Evolutionary conservation across 2,329 filamentous ascomycete species (phyloP).

Genomic region (Leptosphaerulina australis): DNA sequence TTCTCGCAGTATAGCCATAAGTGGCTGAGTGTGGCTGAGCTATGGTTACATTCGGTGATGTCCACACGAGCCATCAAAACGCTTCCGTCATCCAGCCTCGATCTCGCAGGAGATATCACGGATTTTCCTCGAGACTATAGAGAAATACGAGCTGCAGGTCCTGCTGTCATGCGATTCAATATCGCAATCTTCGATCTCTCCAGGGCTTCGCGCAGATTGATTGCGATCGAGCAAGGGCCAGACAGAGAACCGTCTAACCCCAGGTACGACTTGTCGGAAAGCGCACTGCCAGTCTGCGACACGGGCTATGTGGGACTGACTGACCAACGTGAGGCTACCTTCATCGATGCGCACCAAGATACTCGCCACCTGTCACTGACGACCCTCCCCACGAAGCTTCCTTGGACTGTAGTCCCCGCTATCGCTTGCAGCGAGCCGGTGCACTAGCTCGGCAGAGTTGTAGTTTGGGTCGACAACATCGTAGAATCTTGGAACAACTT

Average conservation of each 20-base stretch:
- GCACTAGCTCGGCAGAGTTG: slow-evolving; percentile 4
- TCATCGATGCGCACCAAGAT: background rate
- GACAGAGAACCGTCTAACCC: background rate
- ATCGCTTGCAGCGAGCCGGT: slow-evolving; percentile 7
- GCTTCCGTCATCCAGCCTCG: slow-evolving; percentile 1
- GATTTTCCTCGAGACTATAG: background rate
- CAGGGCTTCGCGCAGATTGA: background rate
- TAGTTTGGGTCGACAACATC: background rate
- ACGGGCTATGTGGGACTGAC: background rate
- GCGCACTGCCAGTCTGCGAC: background rate
- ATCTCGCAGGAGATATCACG: background rate
- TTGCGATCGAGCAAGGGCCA: slow-evolving; percentile 7
- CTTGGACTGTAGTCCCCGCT: background rate
- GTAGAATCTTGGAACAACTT: slow-evolving; percentile 1
- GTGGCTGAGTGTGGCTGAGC: slow-evolving; percentile 9
- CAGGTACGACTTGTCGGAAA: background rate
- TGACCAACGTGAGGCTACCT: background rate
- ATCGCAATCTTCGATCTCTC: background rate
- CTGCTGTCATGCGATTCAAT: slow-evolving; percentile 4
- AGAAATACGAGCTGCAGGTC: background rate
- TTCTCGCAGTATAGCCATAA: slow-evolving; percentile 7
- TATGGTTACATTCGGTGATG: background rate
- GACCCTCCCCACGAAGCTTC: background rate
- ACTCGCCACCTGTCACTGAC: background rate
- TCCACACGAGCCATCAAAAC: slow-evolving; percentile 3